Conservation (phyloP, 805 yeast species). For the Zygosaccharomyces pseudorouxii region DNA sequence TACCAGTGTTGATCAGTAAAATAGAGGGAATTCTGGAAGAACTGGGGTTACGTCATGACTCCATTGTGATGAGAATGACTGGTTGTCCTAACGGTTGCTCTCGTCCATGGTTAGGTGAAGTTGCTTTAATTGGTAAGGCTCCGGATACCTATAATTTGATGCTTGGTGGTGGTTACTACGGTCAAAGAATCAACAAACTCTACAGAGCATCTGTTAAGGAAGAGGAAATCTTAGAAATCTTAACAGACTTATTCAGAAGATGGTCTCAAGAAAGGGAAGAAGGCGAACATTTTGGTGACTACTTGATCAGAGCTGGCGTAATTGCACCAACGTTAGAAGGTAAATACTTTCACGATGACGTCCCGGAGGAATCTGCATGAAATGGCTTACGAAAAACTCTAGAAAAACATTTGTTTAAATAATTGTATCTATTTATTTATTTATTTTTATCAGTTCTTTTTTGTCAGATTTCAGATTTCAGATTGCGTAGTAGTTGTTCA, state of each 20-base stretch:
- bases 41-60: slow-evolving; percentile 88
- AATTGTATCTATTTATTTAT: slow-evolving; percentile 7
- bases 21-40: slow-evolving; percentile 86
- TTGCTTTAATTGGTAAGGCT: slow-evolving; percentile 94
- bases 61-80: slow-evolving; percentile 96
- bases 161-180: slow-evolving; percentile 95
- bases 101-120: slow-evolving; percentile 96
- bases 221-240: slow-evolving; percentile 71
- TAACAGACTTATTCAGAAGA: slow-evolving; percentile 84
- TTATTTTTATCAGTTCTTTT: background rate
- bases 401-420: background rate
- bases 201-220: slow-evolving; percentile 85
- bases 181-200: slow-evolving; percentile 86
- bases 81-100: slow-evolving; percentile 99
- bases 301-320: slow-evolving; percentile 78
- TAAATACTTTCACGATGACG: slow-evolving; percentile 89
- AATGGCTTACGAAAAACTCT: background rate
- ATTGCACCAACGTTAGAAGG: slow-evolving; percentile 89
- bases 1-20: slow-evolving; percentile 77
- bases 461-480: background rate
- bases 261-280: slow-evolving; percentile 91
- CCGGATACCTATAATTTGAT: slow-evolving; percentile 86
- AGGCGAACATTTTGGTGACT: slow-evolving; percentile 95
- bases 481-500: background rate
- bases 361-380: slow-evolving; percentile 65